phyloP scores from a whole-genome alignment of 306 rosid genomes.

The Casuarina glauca region DNA sequence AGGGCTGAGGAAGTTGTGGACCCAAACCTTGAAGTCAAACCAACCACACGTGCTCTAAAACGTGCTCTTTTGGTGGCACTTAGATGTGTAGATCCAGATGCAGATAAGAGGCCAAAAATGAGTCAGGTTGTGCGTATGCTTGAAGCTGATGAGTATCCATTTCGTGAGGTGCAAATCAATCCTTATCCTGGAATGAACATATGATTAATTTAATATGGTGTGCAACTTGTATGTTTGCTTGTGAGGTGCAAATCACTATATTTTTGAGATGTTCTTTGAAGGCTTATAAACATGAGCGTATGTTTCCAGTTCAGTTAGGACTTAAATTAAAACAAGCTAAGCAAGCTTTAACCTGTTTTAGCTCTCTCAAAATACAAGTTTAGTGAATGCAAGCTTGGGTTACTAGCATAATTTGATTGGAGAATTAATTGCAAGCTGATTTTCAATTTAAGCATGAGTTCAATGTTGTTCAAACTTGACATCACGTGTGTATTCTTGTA shows the following conservation, averaged over 20 bases:
- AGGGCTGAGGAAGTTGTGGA: constrained; percentile 92
- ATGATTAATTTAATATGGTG: neutral
- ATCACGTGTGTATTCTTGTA: neutral
- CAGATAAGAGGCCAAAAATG: constrained; percentile 91
- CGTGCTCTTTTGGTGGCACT: constrained; percentile 83
- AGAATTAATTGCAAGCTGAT: neutral
- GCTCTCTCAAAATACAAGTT: too few species aligned
- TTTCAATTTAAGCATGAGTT: neutral
- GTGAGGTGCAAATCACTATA: neutral
- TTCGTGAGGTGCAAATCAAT: constrained; percentile 65
- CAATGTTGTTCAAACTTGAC: neutral
- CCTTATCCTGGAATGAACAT: constrained; percentile 8
- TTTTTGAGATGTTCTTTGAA: neutral
- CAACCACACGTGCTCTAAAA: constrained; percentile 73
- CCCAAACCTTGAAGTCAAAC: constrained; percentile 69
- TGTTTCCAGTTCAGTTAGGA: neutral
- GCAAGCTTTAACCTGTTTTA: neutral
- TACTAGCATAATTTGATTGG: neutral
- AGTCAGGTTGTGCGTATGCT: constrained; percentile 91
- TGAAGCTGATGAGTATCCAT: constrained; percentile 86
- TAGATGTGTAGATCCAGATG: constrained; percentile 88
- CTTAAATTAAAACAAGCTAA: neutral
- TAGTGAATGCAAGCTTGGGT: neutral
- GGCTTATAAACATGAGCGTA: neutral
- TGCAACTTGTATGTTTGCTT: neutral